Percentiles rank a stretch among this genome's conserved stretches.
Conservation (phyloP, 768 basidiomycete genomes). For the Collybiopsis luxurians region DNA sequence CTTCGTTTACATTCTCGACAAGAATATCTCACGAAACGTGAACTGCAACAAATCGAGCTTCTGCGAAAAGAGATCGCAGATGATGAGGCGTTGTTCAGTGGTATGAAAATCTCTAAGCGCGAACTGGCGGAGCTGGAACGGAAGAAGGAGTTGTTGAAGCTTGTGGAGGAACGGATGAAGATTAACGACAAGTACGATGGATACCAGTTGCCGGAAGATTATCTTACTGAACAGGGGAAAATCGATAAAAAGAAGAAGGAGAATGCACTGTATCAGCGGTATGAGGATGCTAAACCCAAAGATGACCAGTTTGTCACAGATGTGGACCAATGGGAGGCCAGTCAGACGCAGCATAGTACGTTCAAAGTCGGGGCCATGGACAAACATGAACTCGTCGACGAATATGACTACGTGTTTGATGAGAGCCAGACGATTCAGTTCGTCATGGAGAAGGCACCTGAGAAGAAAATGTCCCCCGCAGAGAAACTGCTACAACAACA, state of each 20-base stretch:
- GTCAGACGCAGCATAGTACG: constrained; percentile 85
- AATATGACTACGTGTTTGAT: constrained; percentile 98
- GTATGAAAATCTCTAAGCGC: constrained; percentile 86
- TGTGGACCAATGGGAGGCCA: constrained; percentile 95
- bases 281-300: constrained; percentile 89
- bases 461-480: constrained; percentile 71
- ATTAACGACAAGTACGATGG: constrained; percentile 97
- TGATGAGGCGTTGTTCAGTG: constrained; percentile 85
- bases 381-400: constrained; percentile 74
- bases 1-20: constrained; percentile 89
- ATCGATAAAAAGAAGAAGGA: constrained; percentile 97
- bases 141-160: constrained; percentile 88
- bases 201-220: constrained; percentile 96
- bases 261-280: constrained; percentile 88
- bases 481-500: constrained; percentile 84
- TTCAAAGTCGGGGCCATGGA: constrained; percentile 93
- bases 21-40: constrained; percentile 95
- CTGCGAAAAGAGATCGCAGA: constrained; percentile 92
- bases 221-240: constrained; percentile 97
- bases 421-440: constrained; percentile 97
- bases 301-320: constrained; percentile 96
- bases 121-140: constrained; percentile 80
- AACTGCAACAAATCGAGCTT: constrained; percentile 93
- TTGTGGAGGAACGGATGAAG: constrained; percentile 91
- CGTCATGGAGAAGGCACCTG: constrained; percentile 79